Evolutionary conservation across 2,329 filamentous ascomycete genomes (phyloP).

Genomic region (Dothistroma septosporum): DNA sequence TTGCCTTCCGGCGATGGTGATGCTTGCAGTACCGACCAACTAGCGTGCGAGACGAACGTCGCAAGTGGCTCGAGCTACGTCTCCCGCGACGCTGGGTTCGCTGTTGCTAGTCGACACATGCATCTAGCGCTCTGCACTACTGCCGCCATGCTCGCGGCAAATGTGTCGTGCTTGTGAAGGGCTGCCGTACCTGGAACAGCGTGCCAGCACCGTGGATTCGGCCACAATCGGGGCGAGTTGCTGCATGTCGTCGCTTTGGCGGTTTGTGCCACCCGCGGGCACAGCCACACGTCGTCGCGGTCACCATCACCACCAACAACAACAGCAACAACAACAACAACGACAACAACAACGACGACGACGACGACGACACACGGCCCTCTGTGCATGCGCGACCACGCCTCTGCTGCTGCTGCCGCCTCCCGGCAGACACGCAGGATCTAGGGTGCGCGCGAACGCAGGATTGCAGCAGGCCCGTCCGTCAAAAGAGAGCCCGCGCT

Average conservation of each 20-base stretch:
- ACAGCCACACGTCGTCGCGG: neutral
- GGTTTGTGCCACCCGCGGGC: neutral
- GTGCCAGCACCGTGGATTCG: neutral
- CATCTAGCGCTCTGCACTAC: slow-evolving; percentile 1
- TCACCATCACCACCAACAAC: no score
- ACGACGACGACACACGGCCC: neutral
- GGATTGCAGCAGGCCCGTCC: slow-evolving; percentile 3
- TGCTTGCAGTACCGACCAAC: neutral
- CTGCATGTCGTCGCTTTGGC: neutral
- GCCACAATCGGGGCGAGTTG: neutral
- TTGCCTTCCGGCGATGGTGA: neutral
- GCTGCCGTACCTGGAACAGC: slow-evolving; percentile 7
- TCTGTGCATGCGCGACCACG: neutral
- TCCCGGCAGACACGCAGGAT: slow-evolving; percentile 1
- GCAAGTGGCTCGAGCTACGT: slow-evolving; percentile 3
- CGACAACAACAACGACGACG: no score
- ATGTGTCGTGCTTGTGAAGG: slow-evolving; percentile 5
- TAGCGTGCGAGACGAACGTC: neutral
- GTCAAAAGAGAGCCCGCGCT: slow-evolving; percentile 12
- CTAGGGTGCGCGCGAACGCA: neutral
- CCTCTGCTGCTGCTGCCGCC: neutral
- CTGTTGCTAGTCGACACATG: neutral
- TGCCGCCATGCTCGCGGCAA: slow-evolving; percentile 3
- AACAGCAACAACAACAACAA: no score
- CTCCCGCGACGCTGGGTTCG: slow-evolving; percentile 1